These are phyloP conservation scores for Cutaneotrichosporon cyanovorans DNA, from an alignment of 1,284 basidiomycete genomes.

Conservation along the genomic window DNA sequence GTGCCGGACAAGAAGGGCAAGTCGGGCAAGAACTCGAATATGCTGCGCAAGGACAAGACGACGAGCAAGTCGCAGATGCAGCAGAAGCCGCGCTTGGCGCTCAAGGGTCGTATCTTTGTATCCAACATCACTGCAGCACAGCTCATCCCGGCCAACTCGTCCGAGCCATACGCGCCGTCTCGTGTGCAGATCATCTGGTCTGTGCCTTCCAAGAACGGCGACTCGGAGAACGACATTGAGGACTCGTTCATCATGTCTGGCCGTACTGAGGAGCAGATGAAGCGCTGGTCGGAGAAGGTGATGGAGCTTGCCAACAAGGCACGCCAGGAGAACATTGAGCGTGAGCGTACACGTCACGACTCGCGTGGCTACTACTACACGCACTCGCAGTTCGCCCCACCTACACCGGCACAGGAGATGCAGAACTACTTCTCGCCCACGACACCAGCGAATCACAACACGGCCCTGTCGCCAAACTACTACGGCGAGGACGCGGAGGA, in stretches of 20 bases:
- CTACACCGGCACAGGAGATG: slow-evolving; percentile 33
- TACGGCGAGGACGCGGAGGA: slow-evolving; percentile 27
- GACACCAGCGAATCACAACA: slow-evolving; percentile 4
- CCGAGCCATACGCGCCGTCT: slow-evolving; percentile 32
- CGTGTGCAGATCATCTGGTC: slow-evolving; percentile 38
- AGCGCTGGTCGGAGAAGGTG: slow-evolving; percentile 83
- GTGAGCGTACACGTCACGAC: slow-evolving; percentile 45
- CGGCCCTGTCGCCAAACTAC: no score
- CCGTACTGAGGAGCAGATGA: slow-evolving; percentile 83
- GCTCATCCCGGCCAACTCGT: slow-evolving; percentile 36
- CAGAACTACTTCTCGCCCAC: slow-evolving; percentile 20
- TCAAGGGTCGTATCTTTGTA: slow-evolving; percentile 96
- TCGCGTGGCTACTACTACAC: neutral
- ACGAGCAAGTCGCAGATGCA: slow-evolving; percentile 50
- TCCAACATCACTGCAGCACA: slow-evolving; percentile 77
- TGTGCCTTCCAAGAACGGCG: slow-evolving; percentile 44
- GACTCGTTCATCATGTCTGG: slow-evolving; percentile 94
- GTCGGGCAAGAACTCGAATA: slow-evolving; percentile 34
- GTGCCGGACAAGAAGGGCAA: slow-evolving; percentile 40
- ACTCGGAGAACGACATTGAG: slow-evolving; percentile 40
- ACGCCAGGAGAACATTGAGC: slow-evolving; percentile 33
- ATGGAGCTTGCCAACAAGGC: slow-evolving; percentile 68
- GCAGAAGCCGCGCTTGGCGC: slow-evolving; percentile 63
- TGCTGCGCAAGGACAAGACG: slow-evolving; percentile 43
- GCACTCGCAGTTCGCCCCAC: slow-evolving; percentile 28